These are phyloP conservation scores for Ceratocystis papillata DNA, from an alignment of 2,329 filamentous ascomycete genomes.

Conservation along the genomic window DNA sequence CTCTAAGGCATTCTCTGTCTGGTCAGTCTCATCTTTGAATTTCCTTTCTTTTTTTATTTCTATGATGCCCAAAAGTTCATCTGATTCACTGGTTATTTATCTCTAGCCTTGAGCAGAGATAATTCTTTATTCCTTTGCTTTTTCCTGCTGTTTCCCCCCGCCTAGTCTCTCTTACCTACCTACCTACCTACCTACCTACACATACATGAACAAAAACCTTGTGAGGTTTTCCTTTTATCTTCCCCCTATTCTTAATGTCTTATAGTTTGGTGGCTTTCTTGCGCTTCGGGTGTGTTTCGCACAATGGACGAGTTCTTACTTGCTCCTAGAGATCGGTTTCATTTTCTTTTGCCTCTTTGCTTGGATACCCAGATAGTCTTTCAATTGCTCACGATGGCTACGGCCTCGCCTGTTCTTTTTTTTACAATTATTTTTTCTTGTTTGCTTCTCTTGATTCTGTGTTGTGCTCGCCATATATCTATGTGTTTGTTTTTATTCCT, in stretches of 20 bases:
- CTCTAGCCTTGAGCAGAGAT: too few relatives aligned
- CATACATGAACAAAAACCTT: slow-evolving; percentile 31
- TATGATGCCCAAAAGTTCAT: neutral
- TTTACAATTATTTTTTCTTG: neutral
- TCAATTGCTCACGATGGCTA: slow-evolving; percentile 12
- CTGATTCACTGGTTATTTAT: too few relatives aligned
- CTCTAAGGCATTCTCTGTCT: neutral
- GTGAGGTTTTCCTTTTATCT: slow-evolving; percentile 32
- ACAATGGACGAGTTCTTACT: slow-evolving; percentile 23
- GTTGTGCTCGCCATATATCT: neutral
- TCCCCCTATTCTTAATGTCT: slow-evolving; percentile 23
- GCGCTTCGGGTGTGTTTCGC: slow-evolving; percentile 17
- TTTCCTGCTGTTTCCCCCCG: neutral
- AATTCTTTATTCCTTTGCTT: neutral
- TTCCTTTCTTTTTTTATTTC: neutral
- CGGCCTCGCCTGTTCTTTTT: neutral
- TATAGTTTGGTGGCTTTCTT: slow-evolving; percentile 21
- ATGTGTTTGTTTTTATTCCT: neutral
- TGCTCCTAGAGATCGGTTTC: neutral
- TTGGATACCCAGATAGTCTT: slow-evolving; percentile 17
- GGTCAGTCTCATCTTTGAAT: neutral
- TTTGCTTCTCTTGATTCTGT: neutral
- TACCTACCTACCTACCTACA: neutral
- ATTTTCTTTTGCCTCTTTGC: slow-evolving; percentile 5
- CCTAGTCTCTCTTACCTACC: neutral